These are phyloP conservation scores for Spinacia oleracea DNA, from an alignment of 179 eudicot species.

Conservation along the genomic window DNA sequence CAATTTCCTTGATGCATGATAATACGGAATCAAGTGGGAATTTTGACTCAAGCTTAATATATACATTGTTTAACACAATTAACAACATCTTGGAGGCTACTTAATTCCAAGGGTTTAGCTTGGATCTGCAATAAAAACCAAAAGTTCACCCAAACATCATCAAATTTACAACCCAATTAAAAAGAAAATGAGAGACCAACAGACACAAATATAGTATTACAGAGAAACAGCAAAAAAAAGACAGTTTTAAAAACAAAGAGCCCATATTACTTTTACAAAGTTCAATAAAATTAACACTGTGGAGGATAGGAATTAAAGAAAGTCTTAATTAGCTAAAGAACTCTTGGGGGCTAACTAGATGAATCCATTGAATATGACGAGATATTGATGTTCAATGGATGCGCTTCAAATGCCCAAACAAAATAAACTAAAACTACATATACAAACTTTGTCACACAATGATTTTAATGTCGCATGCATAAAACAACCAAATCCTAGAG, in stretches of 20 bases:
- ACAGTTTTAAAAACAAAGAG: neutral
- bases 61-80: slow-evolving; percentile 14
- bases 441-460: neutral
- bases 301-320: neutral
- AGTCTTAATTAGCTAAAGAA: neutral
- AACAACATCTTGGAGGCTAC: slow-evolving; percentile 12
- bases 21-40: slow-evolving; percentile 13
- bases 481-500: neutral
- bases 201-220: neutral
- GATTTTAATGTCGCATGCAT: neutral
- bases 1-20: slow-evolving; percentile 14
- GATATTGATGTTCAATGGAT: neutral
- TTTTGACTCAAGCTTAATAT: slow-evolving; percentile 27
- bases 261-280: neutral
- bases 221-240: neutral
- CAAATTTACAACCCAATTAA: neutral
- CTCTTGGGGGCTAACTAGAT: neutral
- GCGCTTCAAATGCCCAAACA: neutral
- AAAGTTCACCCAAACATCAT: neutral
- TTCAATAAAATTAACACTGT: neutral
- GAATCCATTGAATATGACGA: neutral
- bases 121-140: slow-evolving; percentile 20
- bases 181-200: neutral
- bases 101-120: slow-evolving; percentile 19
- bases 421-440: neutral